A percentile compares a stretch with the other conserved stretches of the same genome.
Conservation (phyloP, 2,329 filamentous ascomycete genomes). For the Harringtonia aguacate region DNA sequence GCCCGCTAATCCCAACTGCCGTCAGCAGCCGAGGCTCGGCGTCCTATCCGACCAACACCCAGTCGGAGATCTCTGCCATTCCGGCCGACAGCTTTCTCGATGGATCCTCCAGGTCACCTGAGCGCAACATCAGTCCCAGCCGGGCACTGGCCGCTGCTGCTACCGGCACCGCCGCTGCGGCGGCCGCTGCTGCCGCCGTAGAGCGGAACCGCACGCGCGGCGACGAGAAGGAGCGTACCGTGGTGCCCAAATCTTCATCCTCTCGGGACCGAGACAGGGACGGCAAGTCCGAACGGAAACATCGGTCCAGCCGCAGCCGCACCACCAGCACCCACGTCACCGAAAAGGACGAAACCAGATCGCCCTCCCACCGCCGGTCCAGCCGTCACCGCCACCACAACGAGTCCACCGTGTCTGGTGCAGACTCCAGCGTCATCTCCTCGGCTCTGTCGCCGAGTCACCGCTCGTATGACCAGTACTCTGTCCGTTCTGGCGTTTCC, state of each 20-base stretch:
- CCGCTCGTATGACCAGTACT: constrained; percentile 44
- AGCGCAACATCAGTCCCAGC: constrained; percentile 31
- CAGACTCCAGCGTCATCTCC: constrained; percentile 44
- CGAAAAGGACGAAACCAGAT: constrained; percentile 38
- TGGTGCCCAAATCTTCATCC: constrained; percentile 17
- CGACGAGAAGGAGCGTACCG: constrained; percentile 28
- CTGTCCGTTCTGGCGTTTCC: constrained; percentile 37
- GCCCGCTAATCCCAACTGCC: constrained; percentile 47
- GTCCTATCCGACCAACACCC: constrained; percentile 52
- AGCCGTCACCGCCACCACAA: constrained; percentile 37
- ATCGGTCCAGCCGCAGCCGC: constrained; percentile 36
- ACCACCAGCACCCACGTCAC: constrained; percentile 30
- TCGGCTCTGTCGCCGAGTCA: constrained; percentile 43
- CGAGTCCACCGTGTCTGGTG: constrained; percentile 41
- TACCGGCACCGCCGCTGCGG: constrained; percentile 25
- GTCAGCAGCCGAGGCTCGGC: constrained; percentile 46
- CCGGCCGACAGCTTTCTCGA: constrained; percentile 52
- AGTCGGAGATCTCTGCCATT: constrained; percentile 79
- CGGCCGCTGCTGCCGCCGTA: constrained; percentile 30
- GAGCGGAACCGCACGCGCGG: constrained; percentile 19
- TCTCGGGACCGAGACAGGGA: constrained; percentile 26
- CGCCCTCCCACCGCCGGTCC: constrained; percentile 34
- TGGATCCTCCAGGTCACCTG: constrained; percentile 37
- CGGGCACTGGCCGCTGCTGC: constrained; percentile 28
- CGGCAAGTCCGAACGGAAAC: constrained; percentile 40